Base-by-base conservation (phyloP, 495 filamentous ascomycete species). In the Staphylotrichum tortipilum region DNA sequence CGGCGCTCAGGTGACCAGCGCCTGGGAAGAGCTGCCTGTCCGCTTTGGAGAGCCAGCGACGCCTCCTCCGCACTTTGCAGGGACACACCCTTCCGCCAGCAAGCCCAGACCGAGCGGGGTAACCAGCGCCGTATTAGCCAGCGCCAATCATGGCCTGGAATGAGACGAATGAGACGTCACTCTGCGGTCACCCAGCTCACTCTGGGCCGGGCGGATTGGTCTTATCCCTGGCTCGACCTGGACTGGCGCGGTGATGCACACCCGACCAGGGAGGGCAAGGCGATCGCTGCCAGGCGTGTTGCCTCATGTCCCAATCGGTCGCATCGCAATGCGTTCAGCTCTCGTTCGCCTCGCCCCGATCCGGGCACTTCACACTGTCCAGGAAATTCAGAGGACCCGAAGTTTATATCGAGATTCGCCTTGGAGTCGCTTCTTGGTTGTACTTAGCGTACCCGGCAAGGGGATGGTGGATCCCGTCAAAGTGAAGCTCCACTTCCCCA, bases 141-240 rank as follows among this genome's bases (percentile, higher is more conserved):
- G 53, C 55, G 49, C 61, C 63, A 66, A 62, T 66, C 63, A 66
- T 33, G 19, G 21, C 11, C 18, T 38, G 12, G 40, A 24, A 34
- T 44, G 53, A 30, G n/a, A n/a, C n/a, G n/a, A n/a, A n/a, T n/a
- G n/a, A n/a, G n/a, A 64, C 61, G 61, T 66, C 63, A 66, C 42
- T 45, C 38, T 52, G 45, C 50, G 36, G 4, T 59, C 54, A 61
- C 34, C 31, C 41, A 28, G 49, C 39, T 44, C 17, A 11, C 45
- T 18, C 17, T 29, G 30, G 30, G 28, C 45, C n/a, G n/a, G 14
- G 31, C 28, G 30, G 49, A 15, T 33, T 22, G 37, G 46, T 58
- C 50, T 48, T 53, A 38, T 38, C 44, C 31, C 47, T 43, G 15
- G 45, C n/a, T 38, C 38, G 19, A 33, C 15, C 17, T 23, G 22